A percentile compares a stretch with the other conserved stretches of the same genome.
phyloP scores from a whole-genome alignment of 306 rosid species.

The Coriaria nepalensis region DNA sequence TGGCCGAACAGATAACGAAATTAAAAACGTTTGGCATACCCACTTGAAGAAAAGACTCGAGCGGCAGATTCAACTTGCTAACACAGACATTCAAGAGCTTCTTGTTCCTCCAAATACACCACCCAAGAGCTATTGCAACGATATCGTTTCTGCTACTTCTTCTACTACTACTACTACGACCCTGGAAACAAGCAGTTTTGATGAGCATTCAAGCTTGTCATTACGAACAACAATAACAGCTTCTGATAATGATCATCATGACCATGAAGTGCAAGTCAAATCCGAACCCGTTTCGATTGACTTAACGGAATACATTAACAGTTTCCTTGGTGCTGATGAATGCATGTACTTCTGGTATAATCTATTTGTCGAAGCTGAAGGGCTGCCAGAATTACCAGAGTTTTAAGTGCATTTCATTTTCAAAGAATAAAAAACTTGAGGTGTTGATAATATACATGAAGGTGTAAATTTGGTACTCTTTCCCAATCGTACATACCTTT shows the following conservation, averaged over 20 bases:
- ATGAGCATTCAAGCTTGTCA: too few relatives aligned
- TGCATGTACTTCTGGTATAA: conserved; percentile 82
- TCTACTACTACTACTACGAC: too few relatives aligned
- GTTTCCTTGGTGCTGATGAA: too few relatives aligned
- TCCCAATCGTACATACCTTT: neutral
- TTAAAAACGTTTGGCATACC: conserved; percentile 95
- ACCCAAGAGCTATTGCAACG: too few relatives aligned
- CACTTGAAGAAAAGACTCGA: conserved; percentile 79
- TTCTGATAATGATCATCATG: conserved; percentile 23
- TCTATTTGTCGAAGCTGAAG: conserved; percentile 43
- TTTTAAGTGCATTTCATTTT: conserved; percentile 17
- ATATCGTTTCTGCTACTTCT: too few relatives aligned
- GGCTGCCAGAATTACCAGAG: conserved; percentile 35
- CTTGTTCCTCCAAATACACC: conserved; percentile 1
- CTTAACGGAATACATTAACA: conserved; percentile 11
- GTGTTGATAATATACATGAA: neutral
- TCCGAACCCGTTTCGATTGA: conserved; percentile 18
- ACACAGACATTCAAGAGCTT: conserved; percentile 16
- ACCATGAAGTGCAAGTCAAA: conserved; percentile 20
- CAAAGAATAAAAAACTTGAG: conserved; percentile 2
- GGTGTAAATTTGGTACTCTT: neutral
- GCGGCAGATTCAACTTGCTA: too few relatives aligned
- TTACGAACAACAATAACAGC: too few relatives aligned
- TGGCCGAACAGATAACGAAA: conserved; percentile 88
- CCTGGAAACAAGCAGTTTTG: too few relatives aligned